Base-by-base conservation (phyloP, 2,329 filamentous ascomycete species). In the Botrytis paeoniae region DNA sequence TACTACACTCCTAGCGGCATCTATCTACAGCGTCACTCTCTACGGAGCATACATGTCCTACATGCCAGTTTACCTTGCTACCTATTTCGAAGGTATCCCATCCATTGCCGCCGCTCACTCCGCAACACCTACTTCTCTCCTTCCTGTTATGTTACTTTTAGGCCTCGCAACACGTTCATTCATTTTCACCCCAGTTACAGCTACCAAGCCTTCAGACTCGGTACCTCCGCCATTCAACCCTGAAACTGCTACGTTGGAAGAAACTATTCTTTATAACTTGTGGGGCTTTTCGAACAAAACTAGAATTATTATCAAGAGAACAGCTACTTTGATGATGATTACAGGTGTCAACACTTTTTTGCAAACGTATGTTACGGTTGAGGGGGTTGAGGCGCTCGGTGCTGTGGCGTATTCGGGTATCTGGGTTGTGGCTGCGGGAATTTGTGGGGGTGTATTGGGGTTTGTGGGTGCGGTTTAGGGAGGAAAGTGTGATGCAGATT, bases 81-180 rank as follows among this genome's bases (percentile, higher is more conserved):
- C 89, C 43, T 88, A 95, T 84, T 97, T 97, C 79, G 83, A 87
- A n/a, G 87, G 86, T 72, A 86, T 98, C 70, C 87, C 88, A 10
- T 91, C 89, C 43, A 85, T 98, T 66, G 87, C 89, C 75, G 85
- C 87, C 20, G 92, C 90, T 4, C 89, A 95, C 80, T 84, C 87
- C 35, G 88, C 91, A 18, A 88, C 87, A 1, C 88, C 89, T 54
- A 81, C 87, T 59, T 85, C 87, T 14, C 85, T 93, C 65, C 82
- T 94, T 5, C 89, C 91, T 1, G 72, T 86, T 61, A 85, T 85
- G 10, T 75, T 87, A 5, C 78, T 85, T 3, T 85, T 93, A 29
- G 95, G 94, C 4, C 85, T 89, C 75, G 92, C 93, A 0, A 90
- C 91, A 7, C 89, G 89, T 75, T 87, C 88, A 63, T 95, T 97